Evolutionary conservation across 1,139 yeast genomes (phyloP), one percentile per base, ranked within the genome.

Genomic region (Geotrichum macrosporum): DNA sequence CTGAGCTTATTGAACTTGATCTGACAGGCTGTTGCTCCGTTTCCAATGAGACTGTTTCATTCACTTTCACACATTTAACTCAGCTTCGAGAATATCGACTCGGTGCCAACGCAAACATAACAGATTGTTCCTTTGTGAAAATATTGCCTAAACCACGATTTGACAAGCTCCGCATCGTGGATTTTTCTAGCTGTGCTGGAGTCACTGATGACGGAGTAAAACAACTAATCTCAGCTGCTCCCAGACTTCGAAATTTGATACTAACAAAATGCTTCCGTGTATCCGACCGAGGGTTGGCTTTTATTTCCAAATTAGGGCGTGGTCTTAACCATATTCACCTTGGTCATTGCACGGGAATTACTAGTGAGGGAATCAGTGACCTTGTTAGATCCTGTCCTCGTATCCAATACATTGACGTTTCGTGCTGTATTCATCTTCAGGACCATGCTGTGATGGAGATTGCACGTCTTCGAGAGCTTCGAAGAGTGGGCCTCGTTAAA

Each of bases 401-500:
- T 52, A 78, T 92, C 48, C 95, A 88, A 59, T 92, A 89, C 64
- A 87, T 92, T 55, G 98, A 92, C 68, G 77, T 92, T 55, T 97
- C 97, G 18, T 88, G 96, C 64, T 92, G 98, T 64, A 75, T 84
- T 2, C 95, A 87, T 64, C 73, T 92, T 49, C 89, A 97, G 1
- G 89, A 92, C 67, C 77, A 80, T 62, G 82, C 96, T 0, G 77
- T 92, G 42, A 76, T 78, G 44, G 95, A 84, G 59, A 70, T 92
- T 55, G 80, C 95, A 2, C 77, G 76, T 45, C 71, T 92, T 54
- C 89, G 94, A 12, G 81, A 84, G 60, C 73, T 92, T 56, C 78
- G 94, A 60, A 77, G 98, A 66, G 88, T 92, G 41, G 98, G 98
- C 0, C 71, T 92, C 47, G 98, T 92, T 22, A 89, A 89, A 65